Evolutionary conservation across 345 rosid genomes (phyloP).

Genomic region (Cardamine chenopodiifolia): DNA sequence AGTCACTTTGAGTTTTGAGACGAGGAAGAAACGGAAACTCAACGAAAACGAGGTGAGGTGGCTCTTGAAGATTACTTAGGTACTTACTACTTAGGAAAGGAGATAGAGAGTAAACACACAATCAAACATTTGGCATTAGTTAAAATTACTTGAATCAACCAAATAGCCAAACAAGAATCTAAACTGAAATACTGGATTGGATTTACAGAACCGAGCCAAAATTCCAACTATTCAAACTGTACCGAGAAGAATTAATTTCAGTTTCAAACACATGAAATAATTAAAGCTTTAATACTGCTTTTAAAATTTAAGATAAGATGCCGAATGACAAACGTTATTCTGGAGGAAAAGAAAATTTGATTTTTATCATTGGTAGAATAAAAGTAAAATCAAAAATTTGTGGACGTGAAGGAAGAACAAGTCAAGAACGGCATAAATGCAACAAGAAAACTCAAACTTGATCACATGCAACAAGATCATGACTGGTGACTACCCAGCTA

Average conservation of each 20-base stretch:
- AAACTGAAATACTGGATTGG: neutral
- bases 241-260: too few relatives aligned
- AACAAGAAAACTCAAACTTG: conserved; percentile 22
- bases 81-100: too few relatives aligned
- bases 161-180: neutral
- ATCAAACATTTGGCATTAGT: neutral
- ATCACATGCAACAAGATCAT: conserved; percentile 14
- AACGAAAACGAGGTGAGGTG: neutral
- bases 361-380: neutral
- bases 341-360: neutral
- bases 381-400: neutral
- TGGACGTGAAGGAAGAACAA: neutral
- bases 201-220: too few relatives aligned
- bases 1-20: neutral
- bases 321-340: neutral
- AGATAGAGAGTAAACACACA: too few relatives aligned
- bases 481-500: neutral
- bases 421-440: conserved; percentile 12
- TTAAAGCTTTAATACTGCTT: neutral
- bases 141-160: neutral
- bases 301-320: neutral
- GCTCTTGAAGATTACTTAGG: neutral
- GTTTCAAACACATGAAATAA: too few relatives aligned
- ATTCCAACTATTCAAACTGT: too few relatives aligned
- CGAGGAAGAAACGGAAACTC: neutral